Evolutionary conservation across 495 filamentous ascomycete genomes (phyloP).

Genomic region (Hypomontagnella submonticulosa): DNA sequence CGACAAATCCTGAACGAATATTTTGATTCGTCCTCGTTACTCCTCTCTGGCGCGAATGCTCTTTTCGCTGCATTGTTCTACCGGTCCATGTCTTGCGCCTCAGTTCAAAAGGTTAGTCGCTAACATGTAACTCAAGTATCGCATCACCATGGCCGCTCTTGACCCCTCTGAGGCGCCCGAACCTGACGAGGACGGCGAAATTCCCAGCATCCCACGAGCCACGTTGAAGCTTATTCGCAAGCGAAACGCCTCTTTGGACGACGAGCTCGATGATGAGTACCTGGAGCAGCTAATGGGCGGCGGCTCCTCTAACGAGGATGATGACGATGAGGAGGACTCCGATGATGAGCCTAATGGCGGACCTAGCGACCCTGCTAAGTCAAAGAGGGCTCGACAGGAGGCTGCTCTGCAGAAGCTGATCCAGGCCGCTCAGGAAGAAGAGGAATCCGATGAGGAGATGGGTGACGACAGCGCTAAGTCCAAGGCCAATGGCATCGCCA

Average conservation of each 20-base stretch:
- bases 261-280: slow-evolving; percentile 68
- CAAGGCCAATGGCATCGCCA: slow-evolving; percentile 61
- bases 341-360: slow-evolving; percentile 84
- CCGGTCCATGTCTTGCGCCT: neutral
- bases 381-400: slow-evolving; percentile 80
- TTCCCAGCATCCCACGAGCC: slow-evolving; percentile 72
- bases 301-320: slow-evolving; percentile 54
- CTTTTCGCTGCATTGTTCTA: neutral
- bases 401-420: slow-evolving; percentile 78
- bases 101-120: slow-evolving; percentile 19
- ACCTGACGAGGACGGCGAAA: slow-evolving; percentile 68
- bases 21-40: slow-evolving; percentile 1
- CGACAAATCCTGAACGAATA: slow-evolving; percentile 2
- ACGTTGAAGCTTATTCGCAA: slow-evolving; percentile 90
- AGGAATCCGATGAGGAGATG: slow-evolving; percentile 67
- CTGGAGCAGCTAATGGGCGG: slow-evolving; percentile 60
- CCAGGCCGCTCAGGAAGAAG: slow-evolving; percentile 65
- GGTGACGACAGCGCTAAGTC: slow-evolving; percentile 70
- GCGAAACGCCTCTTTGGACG: slow-evolving; percentile 64
- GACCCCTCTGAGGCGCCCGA: slow-evolving; percentile 84
- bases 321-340: slow-evolving; percentile 66
- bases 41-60: slow-evolving; percentile 8
- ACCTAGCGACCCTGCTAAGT: slow-evolving; percentile 88
- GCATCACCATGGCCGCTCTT: slow-evolving; percentile 97
- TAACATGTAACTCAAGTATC: slow-evolving; percentile 71